Base-by-base conservation (phyloP, 2,329 filamentous ascomycete species). In the Westerdykella ornata region DNA sequence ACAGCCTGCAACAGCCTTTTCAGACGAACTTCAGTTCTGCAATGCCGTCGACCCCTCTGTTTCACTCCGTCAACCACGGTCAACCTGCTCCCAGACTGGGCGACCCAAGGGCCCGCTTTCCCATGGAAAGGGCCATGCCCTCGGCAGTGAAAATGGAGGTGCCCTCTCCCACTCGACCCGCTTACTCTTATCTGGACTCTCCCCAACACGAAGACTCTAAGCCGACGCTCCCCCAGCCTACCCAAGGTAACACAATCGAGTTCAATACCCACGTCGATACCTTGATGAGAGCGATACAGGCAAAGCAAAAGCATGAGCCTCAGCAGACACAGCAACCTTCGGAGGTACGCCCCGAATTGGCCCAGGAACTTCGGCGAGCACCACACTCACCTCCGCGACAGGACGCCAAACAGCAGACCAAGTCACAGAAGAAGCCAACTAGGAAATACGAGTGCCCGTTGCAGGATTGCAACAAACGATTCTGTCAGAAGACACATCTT, bases 401-500 rank as follows among this genome's bases (percentile, higher is more conserved):
- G 30, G 30, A 33, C n/a, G 30, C 11, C 30, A 49, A 53, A 11
- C 52, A 60, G 5, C 49, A 45, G 47, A 13, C 47, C 45, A 65
- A 57, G 46, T 47, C 42, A 36, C 57, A 30, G 4, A 60, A 63
- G 56, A 70, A 63, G 59, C 64, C 68, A 43, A 74, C 76, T 56
- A 92, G 81, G 64, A 72, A 81, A 56, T 88, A 90, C 62, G 69
- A 77, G 14, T 98, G 92, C 67, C 76, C 75, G 15, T 74, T 88
- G 30, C 76, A 80, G 6, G 78, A 78, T 31, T 97, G 90, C 65
- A 73, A 75, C 53, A 94, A 92, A 71, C 80, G 77, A 47, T 97
- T 96, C 65, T 80, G 80, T 45, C 90, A 97, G 61, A 94, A 90
- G 68, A 95, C 89, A 1, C 90, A 97, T 56, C 75, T 96, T 9